Conservation (phyloP, 228 moss, liverwort and hornwort species). For the Sphagnum fallax region DNA sequence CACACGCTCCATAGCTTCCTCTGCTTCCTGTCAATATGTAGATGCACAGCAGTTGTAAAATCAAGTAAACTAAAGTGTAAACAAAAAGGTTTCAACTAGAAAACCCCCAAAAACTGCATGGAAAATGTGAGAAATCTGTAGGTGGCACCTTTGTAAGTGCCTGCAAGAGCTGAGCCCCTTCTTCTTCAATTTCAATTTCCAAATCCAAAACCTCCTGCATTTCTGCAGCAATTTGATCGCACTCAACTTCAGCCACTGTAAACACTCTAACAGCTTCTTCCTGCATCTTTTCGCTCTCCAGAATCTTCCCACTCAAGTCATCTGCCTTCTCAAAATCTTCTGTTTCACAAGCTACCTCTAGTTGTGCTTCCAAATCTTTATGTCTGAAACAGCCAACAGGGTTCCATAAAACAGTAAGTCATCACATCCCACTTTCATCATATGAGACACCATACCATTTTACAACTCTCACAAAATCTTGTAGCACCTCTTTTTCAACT, state of each 20-base stretch:
- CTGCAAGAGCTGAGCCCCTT: slow-evolving; percentile 24
- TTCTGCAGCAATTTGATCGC: slow-evolving; percentile 20
- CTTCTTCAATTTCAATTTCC: slow-evolving; percentile 28
- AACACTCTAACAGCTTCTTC: slow-evolving; percentile 25
- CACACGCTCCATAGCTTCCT: slow-evolving; percentile 20
- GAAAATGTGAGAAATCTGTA: not conserved
- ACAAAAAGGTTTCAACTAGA: no score
- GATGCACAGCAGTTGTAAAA: no score
- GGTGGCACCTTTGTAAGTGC: slow-evolving; percentile 23
- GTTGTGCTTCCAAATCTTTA: slow-evolving; percentile 35
- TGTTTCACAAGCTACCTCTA: slow-evolving; percentile 40
- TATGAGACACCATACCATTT: no score
- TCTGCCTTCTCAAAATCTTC: slow-evolving; percentile 51
- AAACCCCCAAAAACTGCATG: no score
- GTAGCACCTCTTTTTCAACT: no score
- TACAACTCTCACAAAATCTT: no score
- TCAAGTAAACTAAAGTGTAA: no score
- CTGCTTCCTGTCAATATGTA: slow-evolving; percentile 27
- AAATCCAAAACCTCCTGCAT: slow-evolving; percentile 34
- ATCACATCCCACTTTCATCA: no score
- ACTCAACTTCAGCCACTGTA: slow-evolving; percentile 23
- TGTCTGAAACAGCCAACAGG: slow-evolving; percentile 14
- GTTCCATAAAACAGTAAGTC: no score
- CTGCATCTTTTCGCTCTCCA: slow-evolving; percentile 20
- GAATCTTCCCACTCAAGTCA: slow-evolving; percentile 29